phyloP scores from a whole-genome alignment of 495 filamentous ascomycete genomes.

The Tuber indicum region DNA sequence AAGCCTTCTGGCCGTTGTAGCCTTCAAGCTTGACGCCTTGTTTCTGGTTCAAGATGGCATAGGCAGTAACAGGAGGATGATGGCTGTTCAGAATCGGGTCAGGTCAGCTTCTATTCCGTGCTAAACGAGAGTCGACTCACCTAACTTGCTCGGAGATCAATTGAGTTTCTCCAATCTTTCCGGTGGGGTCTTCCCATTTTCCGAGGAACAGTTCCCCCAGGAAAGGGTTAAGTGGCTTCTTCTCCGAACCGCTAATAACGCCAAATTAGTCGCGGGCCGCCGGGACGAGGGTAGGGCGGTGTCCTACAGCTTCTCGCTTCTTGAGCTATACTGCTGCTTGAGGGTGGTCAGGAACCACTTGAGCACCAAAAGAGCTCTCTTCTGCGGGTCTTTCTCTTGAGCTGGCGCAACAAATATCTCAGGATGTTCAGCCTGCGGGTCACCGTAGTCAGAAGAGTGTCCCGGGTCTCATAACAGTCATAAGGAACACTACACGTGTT shows the following conservation, averaged over 20 bases:
- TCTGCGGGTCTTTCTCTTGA: slow-evolving; percentile 69
- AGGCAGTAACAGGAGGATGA: slow-evolving; percentile 95
- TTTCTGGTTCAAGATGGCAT: slow-evolving; percentile 78
- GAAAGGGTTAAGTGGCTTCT: slow-evolving; percentile 92
- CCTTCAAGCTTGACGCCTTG: slow-evolving; percentile 83
- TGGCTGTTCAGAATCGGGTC: slow-evolving; percentile 54
- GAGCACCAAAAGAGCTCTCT: slow-evolving; percentile 77
- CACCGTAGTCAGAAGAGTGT: slow-evolving; percentile 11
- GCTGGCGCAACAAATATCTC: slow-evolving; percentile 79
- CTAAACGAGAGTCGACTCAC: slow-evolving; percentile 43
- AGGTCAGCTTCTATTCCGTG: slow-evolving; percentile 6
- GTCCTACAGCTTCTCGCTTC: slow-evolving; percentile 65
- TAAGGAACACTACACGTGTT: neutral
- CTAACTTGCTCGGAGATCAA: slow-evolving; percentile 73
- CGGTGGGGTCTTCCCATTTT: slow-evolving; percentile 68
- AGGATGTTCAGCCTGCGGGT: slow-evolving; percentile 66
- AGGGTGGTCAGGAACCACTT: slow-evolving; percentile 97
- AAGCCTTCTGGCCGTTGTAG: slow-evolving; percentile 97
- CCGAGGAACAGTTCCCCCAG: slow-evolving; percentile 87
- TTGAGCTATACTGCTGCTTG: slow-evolving; percentile 86
- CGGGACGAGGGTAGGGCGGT: neutral
- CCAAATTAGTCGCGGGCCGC: slow-evolving; percentile 15
- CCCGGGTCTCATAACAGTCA: neutral
- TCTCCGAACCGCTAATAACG: slow-evolving; percentile 63
- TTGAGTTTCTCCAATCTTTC: slow-evolving; percentile 43